phyloP scores from a whole-genome alignment of 192 early-diverging fungal species.

The Coemansia sp. region DNA sequence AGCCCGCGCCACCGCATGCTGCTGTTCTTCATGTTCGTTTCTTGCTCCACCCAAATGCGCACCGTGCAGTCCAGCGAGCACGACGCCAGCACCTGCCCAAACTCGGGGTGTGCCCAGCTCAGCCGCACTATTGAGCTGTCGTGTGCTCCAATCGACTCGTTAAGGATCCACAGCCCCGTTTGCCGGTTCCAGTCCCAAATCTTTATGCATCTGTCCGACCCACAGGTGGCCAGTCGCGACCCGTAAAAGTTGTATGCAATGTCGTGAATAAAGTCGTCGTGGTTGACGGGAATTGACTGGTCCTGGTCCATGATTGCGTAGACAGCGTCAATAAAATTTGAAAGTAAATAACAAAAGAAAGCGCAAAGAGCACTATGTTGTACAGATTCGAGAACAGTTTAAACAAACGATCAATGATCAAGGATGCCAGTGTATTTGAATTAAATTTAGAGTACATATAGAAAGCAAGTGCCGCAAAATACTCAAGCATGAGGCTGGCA shows the following conservation, averaged over 20 bases:
- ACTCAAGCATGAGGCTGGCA: too few relatives aligned
- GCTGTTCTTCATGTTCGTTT: slow-evolving; percentile 63
- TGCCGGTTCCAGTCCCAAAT: slow-evolving; percentile 84
- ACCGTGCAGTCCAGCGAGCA: slow-evolving; percentile 92
- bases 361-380: neutral
- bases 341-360: neutral
- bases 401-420: neutral
- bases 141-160: slow-evolving; percentile 71
- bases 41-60: slow-evolving; percentile 86
- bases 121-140: slow-evolving; percentile 82
- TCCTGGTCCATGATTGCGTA: slow-evolving; percentile 40
- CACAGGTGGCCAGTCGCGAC: slow-evolving; percentile 83
- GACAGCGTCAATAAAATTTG: neutral
- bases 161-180: slow-evolving; percentile 70
- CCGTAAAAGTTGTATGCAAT: slow-evolving; percentile 92
- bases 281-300: slow-evolving; percentile 52
- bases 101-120: slow-evolving; percentile 98
- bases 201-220: slow-evolving; percentile 92
- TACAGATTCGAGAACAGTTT: too few relatives aligned
- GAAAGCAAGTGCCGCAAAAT: too few relatives aligned
- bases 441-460: too few relatives aligned
- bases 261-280: slow-evolving; percentile 92
- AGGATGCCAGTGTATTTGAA: too few relatives aligned
- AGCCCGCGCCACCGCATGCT: slow-evolving; percentile 68
- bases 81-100: slow-evolving; percentile 84